A percentile compares a stretch with the other conserved stretches of the same genome.
Evolutionary conservation across 1,139 yeast genomes (phyloP).

Genomic region (Suhomyces anneliseae): DNA sequence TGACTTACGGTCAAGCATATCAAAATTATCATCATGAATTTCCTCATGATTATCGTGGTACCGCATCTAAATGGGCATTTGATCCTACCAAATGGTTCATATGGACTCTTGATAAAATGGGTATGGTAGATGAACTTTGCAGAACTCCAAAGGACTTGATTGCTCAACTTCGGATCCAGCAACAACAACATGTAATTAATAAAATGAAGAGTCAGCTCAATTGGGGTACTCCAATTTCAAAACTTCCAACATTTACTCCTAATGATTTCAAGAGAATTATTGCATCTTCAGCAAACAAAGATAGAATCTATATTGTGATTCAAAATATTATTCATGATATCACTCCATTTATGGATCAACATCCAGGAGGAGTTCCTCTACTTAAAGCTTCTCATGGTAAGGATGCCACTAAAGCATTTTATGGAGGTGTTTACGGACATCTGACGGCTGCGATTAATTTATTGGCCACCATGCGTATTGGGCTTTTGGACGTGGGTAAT

Average conservation of each 20-base stretch:
- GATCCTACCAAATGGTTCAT: conserved; percentile 72
- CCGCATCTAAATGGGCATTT: conserved; percentile 48
- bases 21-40: conserved; percentile 77
- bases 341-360: conserved; percentile 70
- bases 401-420: conserved; percentile 71
- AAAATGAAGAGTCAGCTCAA: conserved; percentile 60
- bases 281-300: conserved; percentile 36
- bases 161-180: conserved; percentile 59
- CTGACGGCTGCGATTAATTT: conserved; percentile 72
- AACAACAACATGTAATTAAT: conserved; percentile 62
- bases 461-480: conserved; percentile 74
- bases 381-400: conserved; percentile 65
- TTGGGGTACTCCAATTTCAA: conserved; percentile 78
- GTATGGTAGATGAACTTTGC: conserved; percentile 41
- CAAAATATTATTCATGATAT: conserved; percentile 69
- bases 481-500: conserved; percentile 73
- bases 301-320: conserved; percentile 44
- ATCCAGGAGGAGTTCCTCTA: conserved; percentile 69
- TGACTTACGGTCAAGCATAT: conserved; percentile 64
- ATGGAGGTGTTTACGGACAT: conserved; percentile 74
- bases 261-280: conserved; percentile 50
- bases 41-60: conserved; percentile 64
- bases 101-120: conserved; percentile 37
- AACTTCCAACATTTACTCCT: conserved; percentile 54
- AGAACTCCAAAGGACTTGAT: conserved; percentile 49